A percentile compares a stretch with the other conserved stretches of the same genome.
Conservation (phyloP, 2,329 filamentous ascomycete species). For the Ophiocordyceps camponoti-floridani region DNA sequence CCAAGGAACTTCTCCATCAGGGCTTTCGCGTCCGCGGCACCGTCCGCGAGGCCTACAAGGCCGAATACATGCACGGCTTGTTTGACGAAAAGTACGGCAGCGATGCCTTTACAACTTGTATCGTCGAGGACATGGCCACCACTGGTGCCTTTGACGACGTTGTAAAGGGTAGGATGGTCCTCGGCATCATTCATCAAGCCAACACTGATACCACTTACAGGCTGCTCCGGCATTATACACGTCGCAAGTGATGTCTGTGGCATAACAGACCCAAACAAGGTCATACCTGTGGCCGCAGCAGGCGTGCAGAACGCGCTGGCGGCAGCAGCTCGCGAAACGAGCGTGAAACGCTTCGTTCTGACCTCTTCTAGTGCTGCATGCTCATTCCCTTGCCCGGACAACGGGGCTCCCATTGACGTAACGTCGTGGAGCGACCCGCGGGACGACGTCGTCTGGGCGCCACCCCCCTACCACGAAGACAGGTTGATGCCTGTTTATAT, state of each 20-base stretch:
- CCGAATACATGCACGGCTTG: conserved; percentile 8
- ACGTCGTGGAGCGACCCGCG: conserved; percentile 17
- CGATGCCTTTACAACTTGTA: conserved; percentile 11
- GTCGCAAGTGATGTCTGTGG: conserved; percentile 14
- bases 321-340: conserved; percentile 10
- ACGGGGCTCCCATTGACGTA: conserved; percentile 2
- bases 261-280: conserved; percentile 14
- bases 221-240: neutral
- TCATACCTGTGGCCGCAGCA: conserved; percentile 13
- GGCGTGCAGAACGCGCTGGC: conserved; percentile 11
- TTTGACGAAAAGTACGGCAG: conserved; percentile 12
- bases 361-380: conserved; percentile 16
- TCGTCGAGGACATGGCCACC: conserved; percentile 13
- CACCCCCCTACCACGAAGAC: conserved; percentile 9
- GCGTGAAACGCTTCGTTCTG: conserved; percentile 19
- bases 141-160: conserved; percentile 7
- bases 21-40: conserved; percentile 25
- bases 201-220: neutral
- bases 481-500: conserved; percentile 10
- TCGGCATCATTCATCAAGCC: neutral
- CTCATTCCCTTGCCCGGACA: conserved; percentile 5
- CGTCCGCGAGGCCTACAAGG: conserved; percentile 3
- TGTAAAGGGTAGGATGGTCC: conserved; percentile 4
- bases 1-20: conserved; percentile 14
- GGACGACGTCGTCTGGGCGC: conserved; percentile 13